Evolutionary conservation across 176 grass and related monocot genomes (phyloP).

Genomic region (Areca catechu): DNA sequence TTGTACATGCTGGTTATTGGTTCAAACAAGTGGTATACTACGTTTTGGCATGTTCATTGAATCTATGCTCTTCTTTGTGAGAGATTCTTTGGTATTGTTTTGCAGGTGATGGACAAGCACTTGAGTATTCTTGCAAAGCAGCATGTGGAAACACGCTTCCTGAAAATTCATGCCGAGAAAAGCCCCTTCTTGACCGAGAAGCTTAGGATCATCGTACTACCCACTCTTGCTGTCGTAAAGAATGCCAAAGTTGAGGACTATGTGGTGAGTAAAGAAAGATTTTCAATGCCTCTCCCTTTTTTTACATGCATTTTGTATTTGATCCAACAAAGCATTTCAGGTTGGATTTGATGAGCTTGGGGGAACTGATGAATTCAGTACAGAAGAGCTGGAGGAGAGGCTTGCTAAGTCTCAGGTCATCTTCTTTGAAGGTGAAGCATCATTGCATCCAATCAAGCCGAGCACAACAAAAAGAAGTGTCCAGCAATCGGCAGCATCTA

Average conservation of each 20-base stretch:
- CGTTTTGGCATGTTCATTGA: too few species aligned
- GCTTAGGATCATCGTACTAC: conserved; percentile 69
- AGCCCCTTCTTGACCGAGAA: conserved; percentile 88
- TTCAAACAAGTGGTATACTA: too few species aligned
- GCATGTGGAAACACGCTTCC: conserved; percentile 85
- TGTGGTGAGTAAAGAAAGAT: conserved; percentile 42
- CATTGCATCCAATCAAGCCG: conserved; percentile 27
- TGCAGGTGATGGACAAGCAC: conserved; percentile 94
- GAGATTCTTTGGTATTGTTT: not conserved
- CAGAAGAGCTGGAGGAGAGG: conserved; percentile 73
- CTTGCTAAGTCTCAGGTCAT: conserved; percentile 67
- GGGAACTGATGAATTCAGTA: conserved; percentile 75
- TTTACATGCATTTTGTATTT: not conserved
- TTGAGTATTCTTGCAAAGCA: conserved; percentile 72
- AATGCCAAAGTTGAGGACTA: conserved; percentile 90
- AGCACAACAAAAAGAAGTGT: conserved; percentile 43
- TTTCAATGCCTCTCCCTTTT: not conserved
- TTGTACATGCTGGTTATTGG: too few species aligned
- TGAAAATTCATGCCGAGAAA: conserved; percentile 95
- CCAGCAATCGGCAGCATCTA: conserved; percentile 43
- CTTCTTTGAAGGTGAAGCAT: conserved; percentile 65
- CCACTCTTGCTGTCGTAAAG: conserved; percentile 85
- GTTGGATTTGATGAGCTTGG: conserved; percentile 97
- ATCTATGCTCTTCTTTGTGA: too few species aligned
- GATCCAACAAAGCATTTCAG: conserved; percentile 16